Evolutionary conservation across 768 basidiomycete genomes (phyloP).

Genomic region (Polyporus arcularius): DNA sequence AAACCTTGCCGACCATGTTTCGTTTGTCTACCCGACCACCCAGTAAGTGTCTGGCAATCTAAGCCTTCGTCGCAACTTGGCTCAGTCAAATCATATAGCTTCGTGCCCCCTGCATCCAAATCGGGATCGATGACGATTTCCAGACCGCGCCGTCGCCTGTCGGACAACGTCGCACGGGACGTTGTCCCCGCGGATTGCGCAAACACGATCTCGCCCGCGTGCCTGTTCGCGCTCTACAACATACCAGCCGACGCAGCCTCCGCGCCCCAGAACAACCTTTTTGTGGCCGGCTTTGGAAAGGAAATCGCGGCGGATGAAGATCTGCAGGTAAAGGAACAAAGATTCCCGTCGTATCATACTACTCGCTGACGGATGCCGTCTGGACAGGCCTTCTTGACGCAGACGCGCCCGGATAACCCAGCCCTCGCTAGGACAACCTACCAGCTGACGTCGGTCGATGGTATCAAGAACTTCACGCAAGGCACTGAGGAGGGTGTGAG

Average conservation of each 20-base stretch:
- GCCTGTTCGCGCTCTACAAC: conserved; percentile 17
- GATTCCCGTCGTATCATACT: neutral
- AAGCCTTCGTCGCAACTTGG: neutral
- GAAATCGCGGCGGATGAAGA: conserved; percentile 32
- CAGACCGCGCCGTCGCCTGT: neutral
- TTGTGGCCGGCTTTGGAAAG: conserved; percentile 32
- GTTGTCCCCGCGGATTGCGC: conserved; percentile 21
- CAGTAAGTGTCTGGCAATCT: conserved; percentile 22
- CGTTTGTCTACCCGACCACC: conserved; percentile 34
- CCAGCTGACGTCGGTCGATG: neutral
- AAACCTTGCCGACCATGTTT: conserved; percentile 30
- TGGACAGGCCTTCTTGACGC: neutral
- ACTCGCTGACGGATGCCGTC: neutral
- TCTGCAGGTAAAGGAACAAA: conserved; percentile 17
- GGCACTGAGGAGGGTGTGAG: neutral
- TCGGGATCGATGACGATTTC: neutral
- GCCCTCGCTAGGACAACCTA: neutral
- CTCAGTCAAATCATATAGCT: neutral
- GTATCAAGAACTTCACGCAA: neutral
- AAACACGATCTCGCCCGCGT: conserved; percentile 20
- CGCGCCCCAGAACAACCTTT: conserved; percentile 26
- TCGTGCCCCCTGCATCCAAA: conserved; percentile 6
- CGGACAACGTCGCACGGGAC: neutral
- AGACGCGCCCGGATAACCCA: neutral
- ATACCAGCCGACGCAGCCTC: conserved; percentile 25